Base-by-base conservation (phyloP, 768 basidiomycete species). In the Amylocystis lapponica region DNA sequence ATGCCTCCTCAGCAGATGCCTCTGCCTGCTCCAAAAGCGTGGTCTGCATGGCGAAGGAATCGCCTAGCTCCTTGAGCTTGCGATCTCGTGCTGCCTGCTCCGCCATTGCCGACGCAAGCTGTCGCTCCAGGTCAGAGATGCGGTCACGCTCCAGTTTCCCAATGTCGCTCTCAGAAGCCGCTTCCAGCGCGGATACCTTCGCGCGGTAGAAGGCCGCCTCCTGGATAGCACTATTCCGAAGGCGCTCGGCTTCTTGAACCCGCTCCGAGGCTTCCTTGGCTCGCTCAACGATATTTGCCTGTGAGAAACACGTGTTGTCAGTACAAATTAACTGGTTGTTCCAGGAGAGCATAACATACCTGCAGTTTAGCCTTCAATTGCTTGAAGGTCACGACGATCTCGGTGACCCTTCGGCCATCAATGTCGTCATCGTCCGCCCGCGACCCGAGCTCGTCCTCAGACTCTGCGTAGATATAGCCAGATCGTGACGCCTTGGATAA, bases 151-250 rank as follows among this genome's bases (percentile, higher is more conserved):
- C 93, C 5, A 94, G 58, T 22, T 81, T 81, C 25, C 70, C 65
- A 2, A 80, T 56, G 26, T 95, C 93, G 32, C 19, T 41, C 9
- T 82, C 75, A 14, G 79, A 76, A 33, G 76, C 72, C 1, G 76
- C 66, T 60, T 98, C 96, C 39, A 90, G 65, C 0, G 95, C 92
- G 3, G 81, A 76, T n/a, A 95, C 69, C 66, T 98, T 97, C 36
- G 94, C 89, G 38, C 94, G 89, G 60, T 93, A 96, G 67, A 86
- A 97, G 1, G 93, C 90, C 2, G 94, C 87, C 64, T 99, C 96
- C 63, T 98, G 90, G 7, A 87, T 66, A 1, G 96, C 96, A 32
- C 78, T 82, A 6, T 72, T 62, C 48, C 85, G 83, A 49, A 81
- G 65, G 39, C 86, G 78, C 50, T 94, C 90, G 0, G 88, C 85